Base-by-base conservation (phyloP, 2,329 filamentous ascomycete species). In the Sclerotiophoma versabilis region DNA sequence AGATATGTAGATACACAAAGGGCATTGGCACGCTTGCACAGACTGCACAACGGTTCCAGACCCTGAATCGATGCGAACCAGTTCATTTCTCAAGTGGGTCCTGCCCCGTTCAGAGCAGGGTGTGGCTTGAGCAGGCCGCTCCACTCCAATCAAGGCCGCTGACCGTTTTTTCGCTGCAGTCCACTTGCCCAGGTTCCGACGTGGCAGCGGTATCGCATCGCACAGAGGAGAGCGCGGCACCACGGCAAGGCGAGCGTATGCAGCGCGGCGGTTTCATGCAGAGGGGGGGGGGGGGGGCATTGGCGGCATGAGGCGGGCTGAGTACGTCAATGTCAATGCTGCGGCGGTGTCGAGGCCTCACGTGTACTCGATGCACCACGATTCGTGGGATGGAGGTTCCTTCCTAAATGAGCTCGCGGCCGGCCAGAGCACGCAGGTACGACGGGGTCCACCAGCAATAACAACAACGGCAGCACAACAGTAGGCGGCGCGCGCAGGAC, bases 351-450 rank as follows among this genome's bases (percentile, higher is more conserved):
- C 26, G 19, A 43, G 29, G 43, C 42, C 38, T 44, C 30, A 39
- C 26, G 44, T 32, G 44, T 38, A 44, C 50, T 36, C 30, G 30
- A 42, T 43, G 43, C 23, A 53, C 17, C 22, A 41, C 51, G 51
- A 49, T 54, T 49, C 51, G 45, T 23, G 49, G 38, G 51, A 49
- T 34, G 38, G 51, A 49, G 33, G 45, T 54, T 54, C 41, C 47
- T 56, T 46, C 53, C 47, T 46, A 51, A 56, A 50, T 15, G 42
- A 51, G 53, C 23, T 50, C 20, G 47, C 30, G 47, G 53, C 53
- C 53, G 53, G 46, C 41, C 43, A 43, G 48, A 51, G 44, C 45
- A 56, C 53, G 53, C 53, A 56, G 53, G 53, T 56, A 56, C 53
- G 47, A 56, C 53, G 39, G 41, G 39, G 9, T 15, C 6, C 27